Evolutionary conservation across 1,139 yeast genomes (phyloP).

Genomic region (Taphrina populina): DNA sequence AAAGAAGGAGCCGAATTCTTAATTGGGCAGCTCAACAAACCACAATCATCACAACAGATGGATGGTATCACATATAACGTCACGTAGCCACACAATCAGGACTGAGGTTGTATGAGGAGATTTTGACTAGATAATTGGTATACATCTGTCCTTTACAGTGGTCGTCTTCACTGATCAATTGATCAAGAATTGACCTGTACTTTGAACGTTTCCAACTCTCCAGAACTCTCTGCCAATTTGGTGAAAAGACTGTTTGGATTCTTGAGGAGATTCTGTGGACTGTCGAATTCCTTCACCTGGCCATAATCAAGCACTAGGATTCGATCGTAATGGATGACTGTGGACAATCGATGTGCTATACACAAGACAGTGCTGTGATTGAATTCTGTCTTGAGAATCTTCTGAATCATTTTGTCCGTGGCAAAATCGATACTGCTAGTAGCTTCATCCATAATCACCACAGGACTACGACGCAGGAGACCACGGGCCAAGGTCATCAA

Average conservation of each 20-base stretch:
- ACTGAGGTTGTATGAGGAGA: too few relatives aligned
- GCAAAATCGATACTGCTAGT: slow-evolving; percentile 94
- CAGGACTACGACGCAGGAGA: slow-evolving; percentile 77
- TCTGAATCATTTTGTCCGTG: slow-evolving; percentile 86
- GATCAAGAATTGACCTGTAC: slow-evolving; percentile 16
- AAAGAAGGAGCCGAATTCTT: too few relatives aligned
- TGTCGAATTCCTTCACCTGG: slow-evolving; percentile 79
- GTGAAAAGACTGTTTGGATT: slow-evolving; percentile 57
- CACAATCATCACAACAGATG: too few relatives aligned
- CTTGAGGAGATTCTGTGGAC: slow-evolving; percentile 61
- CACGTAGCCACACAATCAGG: too few relatives aligned
- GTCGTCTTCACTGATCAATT: too few relatives aligned
- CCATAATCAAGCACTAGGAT: slow-evolving; percentile 94
- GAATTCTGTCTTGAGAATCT: slow-evolving; percentile 86
- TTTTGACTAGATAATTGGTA: too few relatives aligned
- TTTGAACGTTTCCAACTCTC: slow-evolving; percentile 38
- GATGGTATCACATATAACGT: too few relatives aligned
- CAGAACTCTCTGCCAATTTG: slow-evolving; percentile 61
- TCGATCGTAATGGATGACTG: slow-evolving; percentile 88
- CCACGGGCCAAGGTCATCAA: slow-evolving; percentile 90
- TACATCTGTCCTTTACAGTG: too few relatives aligned
- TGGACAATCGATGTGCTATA: slow-evolving; percentile 91
- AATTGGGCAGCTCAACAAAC: too few relatives aligned
- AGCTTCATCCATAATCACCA: slow-evolving; percentile 88
- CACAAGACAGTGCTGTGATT: slow-evolving; percentile 78